Percentiles rank a stretch among this genome's conserved stretches.
Evolutionary conservation across 202 grass and related monocot genomes (phyloP).

Genomic region (Panicum virgatum): DNA sequence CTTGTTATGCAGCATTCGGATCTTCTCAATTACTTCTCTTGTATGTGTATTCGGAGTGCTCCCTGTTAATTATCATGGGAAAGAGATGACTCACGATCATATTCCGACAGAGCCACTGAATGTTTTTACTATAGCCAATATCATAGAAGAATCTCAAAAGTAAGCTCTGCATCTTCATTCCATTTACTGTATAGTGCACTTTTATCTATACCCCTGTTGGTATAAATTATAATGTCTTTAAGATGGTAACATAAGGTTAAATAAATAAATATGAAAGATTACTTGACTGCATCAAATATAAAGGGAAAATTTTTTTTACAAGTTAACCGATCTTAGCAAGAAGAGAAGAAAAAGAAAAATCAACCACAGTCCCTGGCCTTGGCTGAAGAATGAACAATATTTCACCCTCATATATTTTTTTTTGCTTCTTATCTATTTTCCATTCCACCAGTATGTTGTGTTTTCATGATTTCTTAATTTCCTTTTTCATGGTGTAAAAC

Average conservation of each 20-base stretch:
- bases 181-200: neutral
- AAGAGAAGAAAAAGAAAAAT: neutral
- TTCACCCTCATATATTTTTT: neutral
- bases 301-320: neutral
- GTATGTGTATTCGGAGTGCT: constrained; percentile 82
- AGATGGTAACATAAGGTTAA: neutral
- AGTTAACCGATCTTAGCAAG: neutral
- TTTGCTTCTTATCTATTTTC: neutral
- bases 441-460: neutral
- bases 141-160: constrained; percentile 70
- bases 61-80: constrained; percentile 84
- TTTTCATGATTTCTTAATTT: neutral
- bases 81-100: constrained; percentile 59
- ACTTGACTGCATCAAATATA: neutral
- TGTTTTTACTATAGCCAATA: constrained; percentile 87
- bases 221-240: neutral
- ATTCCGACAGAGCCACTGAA: constrained; percentile 66
- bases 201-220: neutral
- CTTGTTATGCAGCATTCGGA: constrained; percentile 66
- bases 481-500: neutral
- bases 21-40: constrained; percentile 83
- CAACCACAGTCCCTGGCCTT: neutral
- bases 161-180: constrained; percentile 42
- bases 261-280: neutral
- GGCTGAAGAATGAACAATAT: neutral